These are phyloP conservation scores for Acarospora socialis DNA, from an alignment of 2,329 filamentous ascomycete genomes.

Conservation along the genomic window DNA sequence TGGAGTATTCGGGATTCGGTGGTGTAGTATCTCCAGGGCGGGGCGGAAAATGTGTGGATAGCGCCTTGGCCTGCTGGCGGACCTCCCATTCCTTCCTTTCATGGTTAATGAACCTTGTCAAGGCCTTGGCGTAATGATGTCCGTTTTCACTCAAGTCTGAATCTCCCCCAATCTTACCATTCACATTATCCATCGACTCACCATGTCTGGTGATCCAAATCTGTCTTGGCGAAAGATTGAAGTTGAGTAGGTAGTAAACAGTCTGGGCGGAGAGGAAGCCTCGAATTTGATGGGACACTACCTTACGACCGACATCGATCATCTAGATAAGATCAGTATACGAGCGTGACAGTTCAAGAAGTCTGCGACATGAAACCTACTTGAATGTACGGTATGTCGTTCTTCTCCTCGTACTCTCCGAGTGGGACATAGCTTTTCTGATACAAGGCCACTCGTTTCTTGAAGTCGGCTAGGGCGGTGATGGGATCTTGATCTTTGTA, in stretches of 20 bases:
- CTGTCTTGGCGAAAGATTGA: constrained; percentile 86
- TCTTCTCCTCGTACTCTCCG: constrained; percentile 77
- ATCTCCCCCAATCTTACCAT: constrained; percentile 82
- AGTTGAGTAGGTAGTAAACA: constrained; percentile 88
- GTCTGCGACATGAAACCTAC: constrained; percentile 21
- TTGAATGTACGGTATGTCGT: constrained; percentile 88
- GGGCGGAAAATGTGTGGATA: constrained; percentile 73
- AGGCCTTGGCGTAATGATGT: constrained; percentile 59
- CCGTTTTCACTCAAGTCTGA: constrained; percentile 72
- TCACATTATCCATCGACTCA: constrained; percentile 74
- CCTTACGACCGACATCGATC: constrained; percentile 91
- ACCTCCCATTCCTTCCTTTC: constrained; percentile 72
- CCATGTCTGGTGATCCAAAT: constrained; percentile 98
- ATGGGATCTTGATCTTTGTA: constrained; percentile 87
- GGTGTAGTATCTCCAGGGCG: constrained; percentile 82
- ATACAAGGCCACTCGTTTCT: constrained; percentile 79
- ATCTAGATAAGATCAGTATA: constrained; percentile 43
- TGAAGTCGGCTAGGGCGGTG: constrained; percentile 79
- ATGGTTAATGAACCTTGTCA: constrained; percentile 70
- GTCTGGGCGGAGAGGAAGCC: constrained; percentile 88
- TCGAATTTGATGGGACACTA: constrained; percentile 77
- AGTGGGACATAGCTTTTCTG: constrained; percentile 87
- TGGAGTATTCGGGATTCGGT: constrained; percentile 67
- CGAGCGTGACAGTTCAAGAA: constrained; percentile 8
- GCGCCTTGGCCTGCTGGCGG: constrained; percentile 64